Evolutionary conservation across 1,284 basidiomycete species (phyloP).

Genomic region (Marasmius tenuissimus): DNA sequence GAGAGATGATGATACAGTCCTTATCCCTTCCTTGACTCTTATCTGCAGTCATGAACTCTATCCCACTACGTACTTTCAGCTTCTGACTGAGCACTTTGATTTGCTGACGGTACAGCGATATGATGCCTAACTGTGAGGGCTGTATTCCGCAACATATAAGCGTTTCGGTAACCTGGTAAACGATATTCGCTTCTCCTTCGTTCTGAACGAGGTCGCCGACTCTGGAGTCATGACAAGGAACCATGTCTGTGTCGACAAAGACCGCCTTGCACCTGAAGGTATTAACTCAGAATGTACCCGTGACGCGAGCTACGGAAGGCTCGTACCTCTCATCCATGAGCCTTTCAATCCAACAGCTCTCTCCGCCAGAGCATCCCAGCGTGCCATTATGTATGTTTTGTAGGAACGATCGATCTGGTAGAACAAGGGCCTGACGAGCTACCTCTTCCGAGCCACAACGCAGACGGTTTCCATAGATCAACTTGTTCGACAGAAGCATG

Average conservation of each 20-base stretch:
- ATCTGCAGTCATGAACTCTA: slow-evolving; percentile 95
- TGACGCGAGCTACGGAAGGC: background rate
- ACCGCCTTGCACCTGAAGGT: slow-evolving; percentile 73
- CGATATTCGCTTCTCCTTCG: slow-evolving; percentile 69
- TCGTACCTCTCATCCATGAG: slow-evolving; percentile 67
- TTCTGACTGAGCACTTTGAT: slow-evolving; percentile 79
- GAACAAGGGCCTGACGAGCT: slow-evolving; percentile 55
- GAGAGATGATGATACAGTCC: slow-evolving; percentile 90
- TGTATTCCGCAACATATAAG: slow-evolving; percentile 67
- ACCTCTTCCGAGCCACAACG: slow-evolving; percentile 78
- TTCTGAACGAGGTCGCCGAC: slow-evolving; percentile 91
- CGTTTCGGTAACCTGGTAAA: slow-evolving; percentile 64
- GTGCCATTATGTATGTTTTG: slow-evolving; percentile 34
- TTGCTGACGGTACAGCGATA: slow-evolving; percentile 94
- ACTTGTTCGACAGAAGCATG: slow-evolving; percentile 88
- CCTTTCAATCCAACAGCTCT: slow-evolving; percentile 69
- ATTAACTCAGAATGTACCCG: background rate
- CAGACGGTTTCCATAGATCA: slow-evolving; percentile 84
- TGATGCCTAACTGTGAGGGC: slow-evolving; percentile 79
- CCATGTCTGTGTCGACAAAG: slow-evolving; percentile 88
- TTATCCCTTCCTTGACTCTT: slow-evolving; percentile 96
- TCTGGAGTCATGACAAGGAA: slow-evolving; percentile 79
- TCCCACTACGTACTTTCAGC: slow-evolving; percentile 47
- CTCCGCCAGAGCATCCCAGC: slow-evolving; percentile 28
- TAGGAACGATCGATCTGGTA: slow-evolving; percentile 51